Base-by-base conservation (phyloP, 1,139 yeast genomes). In the Taphrina confusa region DNA sequence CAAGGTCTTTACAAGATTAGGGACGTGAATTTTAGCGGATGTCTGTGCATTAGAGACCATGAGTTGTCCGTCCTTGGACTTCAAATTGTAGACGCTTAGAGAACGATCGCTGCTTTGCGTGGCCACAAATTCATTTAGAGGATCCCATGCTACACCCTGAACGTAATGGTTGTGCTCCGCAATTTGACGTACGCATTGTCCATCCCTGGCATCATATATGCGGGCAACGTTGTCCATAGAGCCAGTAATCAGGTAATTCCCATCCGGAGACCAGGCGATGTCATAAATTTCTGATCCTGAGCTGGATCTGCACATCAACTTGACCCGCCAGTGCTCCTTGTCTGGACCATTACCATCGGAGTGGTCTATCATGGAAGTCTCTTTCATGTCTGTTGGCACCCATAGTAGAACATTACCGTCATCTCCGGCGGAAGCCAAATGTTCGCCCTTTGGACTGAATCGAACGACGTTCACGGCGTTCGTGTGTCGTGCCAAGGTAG, bases 111-210 rank as follows among this genome's bases (percentile, higher is more conserved):
- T 95, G 23, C 94, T 84, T 70, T 91, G 97, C 4, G 96, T 87
- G 0, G 91, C 89, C 18, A 92, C 72, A 67, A 73, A 89, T 67
- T 85, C 82, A 62, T 85, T 83, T 61, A 76, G 69, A 2, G 98
- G 98, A 71, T 92, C 98, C 97, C 97, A 92, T 0, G 85, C 79
- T 2, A 92, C 92, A 2, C 99, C 99, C 72, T 92, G 99, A 1
- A 92, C 94, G 68, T 88, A 91, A 70, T 91, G 97, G 37, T 76
- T 75, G 71, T 92, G 97, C 65, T 87, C 89, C 1, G 82, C 80
- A 52, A 86, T 74, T 61, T 84, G 84, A 12, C 79, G 74, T 0
- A 88, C 77, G 66, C 85, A 79, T 47, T 78, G 76, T 0, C 64
- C 64, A 28, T 58, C 60, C 0, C 73, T 67, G 1, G 81, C 80